Evolutionary conservation across 2,329 filamentous ascomycete genomes (phyloP).

Genomic region (Lasiodiplodia citricola): DNA sequence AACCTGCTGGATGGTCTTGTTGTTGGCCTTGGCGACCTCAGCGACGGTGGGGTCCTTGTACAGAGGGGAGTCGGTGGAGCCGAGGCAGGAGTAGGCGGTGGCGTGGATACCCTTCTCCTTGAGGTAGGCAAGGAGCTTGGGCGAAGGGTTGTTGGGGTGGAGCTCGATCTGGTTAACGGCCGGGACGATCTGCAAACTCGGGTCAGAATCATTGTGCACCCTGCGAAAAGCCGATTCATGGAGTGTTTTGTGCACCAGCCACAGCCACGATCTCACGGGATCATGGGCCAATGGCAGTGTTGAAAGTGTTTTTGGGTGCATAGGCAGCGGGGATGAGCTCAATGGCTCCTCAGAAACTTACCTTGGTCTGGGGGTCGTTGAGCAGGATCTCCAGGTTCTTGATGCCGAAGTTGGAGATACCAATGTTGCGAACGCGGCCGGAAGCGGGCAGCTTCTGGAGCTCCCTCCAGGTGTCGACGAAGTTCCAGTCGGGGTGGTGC

Average conservation of each 20-base stretch:
- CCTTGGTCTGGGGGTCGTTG: constrained; percentile 66
- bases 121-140: constrained; percentile 76
- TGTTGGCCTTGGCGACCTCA: constrained; percentile 64
- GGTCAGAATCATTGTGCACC: background rate
- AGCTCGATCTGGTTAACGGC: constrained; percentile 84
- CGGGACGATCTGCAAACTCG: constrained; percentile 50
- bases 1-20: constrained; percentile 75
- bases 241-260: background rate
- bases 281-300: background rate
- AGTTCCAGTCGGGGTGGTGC: constrained; percentile 79
- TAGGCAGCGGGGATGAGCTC: background rate
- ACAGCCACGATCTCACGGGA: background rate
- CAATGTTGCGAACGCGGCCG: constrained; percentile 79
- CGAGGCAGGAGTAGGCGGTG: constrained; percentile 77
- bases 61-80: constrained; percentile 72
- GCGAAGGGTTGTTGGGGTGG: constrained; percentile 79
- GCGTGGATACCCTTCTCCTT: constrained; percentile 74
- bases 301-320: background rate
- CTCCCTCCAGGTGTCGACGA: constrained; percentile 76
- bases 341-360: background rate
- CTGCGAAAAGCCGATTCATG: background rate
- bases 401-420: constrained; percentile 86
- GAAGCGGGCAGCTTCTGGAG: constrained; percentile 71
- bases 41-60: constrained; percentile 69
- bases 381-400: constrained; percentile 77